Evolutionary conservation across 768 basidiomycete species (phyloP).

Genomic region (Calocera viscosa): DNA sequence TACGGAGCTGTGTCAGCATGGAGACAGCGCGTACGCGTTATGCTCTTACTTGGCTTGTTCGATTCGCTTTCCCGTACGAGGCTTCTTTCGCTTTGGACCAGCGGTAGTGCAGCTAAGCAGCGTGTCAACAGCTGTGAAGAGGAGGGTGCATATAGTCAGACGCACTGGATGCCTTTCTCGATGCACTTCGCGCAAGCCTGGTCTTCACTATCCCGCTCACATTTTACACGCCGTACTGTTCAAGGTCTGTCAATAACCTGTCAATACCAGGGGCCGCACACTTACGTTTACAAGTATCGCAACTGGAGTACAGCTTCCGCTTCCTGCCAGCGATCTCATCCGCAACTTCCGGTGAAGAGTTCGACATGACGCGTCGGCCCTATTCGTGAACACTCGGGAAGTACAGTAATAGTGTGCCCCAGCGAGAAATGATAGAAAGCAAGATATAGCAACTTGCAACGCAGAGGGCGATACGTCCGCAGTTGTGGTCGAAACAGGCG

Average conservation of each 20-base stretch:
- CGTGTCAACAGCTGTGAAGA: background rate
- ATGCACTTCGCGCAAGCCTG: background rate
- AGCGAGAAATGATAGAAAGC: background rate
- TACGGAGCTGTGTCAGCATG: background rate
- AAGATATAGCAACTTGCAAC: background rate
- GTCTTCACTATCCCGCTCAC: conserved; percentile 4
- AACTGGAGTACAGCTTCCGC: conserved; percentile 5
- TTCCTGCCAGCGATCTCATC: background rate
- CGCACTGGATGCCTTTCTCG: conserved; percentile 5
- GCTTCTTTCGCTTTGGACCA: conserved; percentile 1
- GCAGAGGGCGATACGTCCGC: background rate
- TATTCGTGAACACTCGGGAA: background rate
- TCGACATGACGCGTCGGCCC: background rate
- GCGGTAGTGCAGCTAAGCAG: background rate
- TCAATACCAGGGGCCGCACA: background rate
- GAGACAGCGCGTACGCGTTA: background rate
- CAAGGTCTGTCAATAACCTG: background rate
- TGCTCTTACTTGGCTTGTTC: background rate
- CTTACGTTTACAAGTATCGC: conserved; percentile 3
- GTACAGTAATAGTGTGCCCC: background rate
- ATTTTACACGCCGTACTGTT: conserved; percentile 2
- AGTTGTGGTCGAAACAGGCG: background rate
- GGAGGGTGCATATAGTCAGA: background rate
- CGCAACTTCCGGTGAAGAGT: background rate
- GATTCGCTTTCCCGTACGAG: background rate